Evolutionary conservation across 371 early-diverging fungal species (phyloP), one percentile per base, ranked within the genome.

Genomic region (Coemansia sp.): DNA sequence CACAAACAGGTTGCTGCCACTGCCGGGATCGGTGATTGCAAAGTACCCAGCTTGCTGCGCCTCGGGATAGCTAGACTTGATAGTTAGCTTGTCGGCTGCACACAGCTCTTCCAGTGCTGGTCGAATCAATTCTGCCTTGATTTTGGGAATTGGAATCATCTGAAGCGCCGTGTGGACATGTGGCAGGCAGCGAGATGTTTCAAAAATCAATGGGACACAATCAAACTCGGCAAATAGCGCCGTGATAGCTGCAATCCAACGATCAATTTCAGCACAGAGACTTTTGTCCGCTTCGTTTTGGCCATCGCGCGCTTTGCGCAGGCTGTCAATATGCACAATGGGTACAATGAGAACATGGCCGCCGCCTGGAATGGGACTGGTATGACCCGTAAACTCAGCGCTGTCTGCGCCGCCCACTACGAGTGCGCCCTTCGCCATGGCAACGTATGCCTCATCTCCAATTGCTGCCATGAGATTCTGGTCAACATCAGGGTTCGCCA

Each of bases 321-420:
- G 63, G 31, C 65, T 72, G 58, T 67, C 65, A 10, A 59, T 64
- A 59, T 89, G 89, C 0, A 72, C 82, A 21, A 89, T 82, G 0
- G 89, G 88, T 16, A 89, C 81, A 39, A 87, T 69, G 2, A 89
- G 65, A 7, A 84, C 53, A 63, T 89, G 89, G 5, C 86, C 86
- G 59, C 79, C 81, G 52, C 81, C 80, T 16, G 80, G 81, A 59
- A 81, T 69, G 4, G 77, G 67, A 39, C 73, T 62, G 1, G 16
- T 22, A 8, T 71, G 42, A 3, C 56, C 63, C 31, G 47, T 40
- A 45, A 71, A 61, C 5, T 52, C 54, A 27, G 27, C 31, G 2
- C 16, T 34, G 2, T 22, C n/a, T 11, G 55, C 26, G 56, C 68
- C 64, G 11, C 69, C 59, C 6, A 71, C 75, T 2, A 79, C 70